A percentile compares a stretch with the other conserved stretches of the same genome.
phyloP scores from a whole-genome alignment of 345 rosid species.

The Ceriops tagal region DNA sequence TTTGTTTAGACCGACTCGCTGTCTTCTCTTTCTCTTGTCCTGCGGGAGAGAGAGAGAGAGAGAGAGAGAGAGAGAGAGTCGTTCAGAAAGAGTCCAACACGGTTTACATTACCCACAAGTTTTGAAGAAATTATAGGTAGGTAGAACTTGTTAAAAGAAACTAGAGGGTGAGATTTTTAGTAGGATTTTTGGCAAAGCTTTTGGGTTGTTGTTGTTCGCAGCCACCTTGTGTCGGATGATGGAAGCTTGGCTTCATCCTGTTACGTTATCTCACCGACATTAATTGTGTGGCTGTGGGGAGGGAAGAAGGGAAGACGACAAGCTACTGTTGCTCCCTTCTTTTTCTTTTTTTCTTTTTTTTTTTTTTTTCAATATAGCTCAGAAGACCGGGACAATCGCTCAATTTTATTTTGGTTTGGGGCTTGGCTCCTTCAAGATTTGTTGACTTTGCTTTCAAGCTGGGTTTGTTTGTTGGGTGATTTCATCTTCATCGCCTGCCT shows the following conservation, averaged over 20 bases:
- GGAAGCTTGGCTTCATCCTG: background rate
- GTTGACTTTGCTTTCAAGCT: slow-evolving; percentile 14
- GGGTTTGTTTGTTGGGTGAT: slow-evolving; percentile 15
- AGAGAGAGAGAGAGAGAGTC: background rate
- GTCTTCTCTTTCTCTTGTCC: no score
- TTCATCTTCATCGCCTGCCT: background rate
- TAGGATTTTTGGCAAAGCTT: slow-evolving; percentile 1
- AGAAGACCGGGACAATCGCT: background rate
- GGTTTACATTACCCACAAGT: background rate
- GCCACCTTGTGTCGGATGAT: background rate
- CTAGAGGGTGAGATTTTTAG: background rate
- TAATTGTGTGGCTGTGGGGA: background rate
- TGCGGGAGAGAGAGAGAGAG: background rate
- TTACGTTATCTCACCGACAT: slow-evolving; percentile 16
- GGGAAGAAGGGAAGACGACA: background rate
- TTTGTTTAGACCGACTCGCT: slow-evolving; percentile 5
- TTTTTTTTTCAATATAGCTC: background rate
- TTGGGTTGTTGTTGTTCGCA: slow-evolving; percentile 1
- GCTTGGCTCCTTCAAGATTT: slow-evolving; percentile 1
- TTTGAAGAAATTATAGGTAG: background rate
- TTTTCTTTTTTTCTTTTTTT: no score
- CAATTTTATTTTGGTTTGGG: slow-evolving; percentile 4
- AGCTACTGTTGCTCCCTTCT: slow-evolving; percentile 9
- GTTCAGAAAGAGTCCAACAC: slow-evolving; percentile 10
- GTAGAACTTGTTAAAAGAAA: background rate